Evolutionary conservation across 208 protist species (phyloP).

Genomic region (Angomonas deanei): DNA sequence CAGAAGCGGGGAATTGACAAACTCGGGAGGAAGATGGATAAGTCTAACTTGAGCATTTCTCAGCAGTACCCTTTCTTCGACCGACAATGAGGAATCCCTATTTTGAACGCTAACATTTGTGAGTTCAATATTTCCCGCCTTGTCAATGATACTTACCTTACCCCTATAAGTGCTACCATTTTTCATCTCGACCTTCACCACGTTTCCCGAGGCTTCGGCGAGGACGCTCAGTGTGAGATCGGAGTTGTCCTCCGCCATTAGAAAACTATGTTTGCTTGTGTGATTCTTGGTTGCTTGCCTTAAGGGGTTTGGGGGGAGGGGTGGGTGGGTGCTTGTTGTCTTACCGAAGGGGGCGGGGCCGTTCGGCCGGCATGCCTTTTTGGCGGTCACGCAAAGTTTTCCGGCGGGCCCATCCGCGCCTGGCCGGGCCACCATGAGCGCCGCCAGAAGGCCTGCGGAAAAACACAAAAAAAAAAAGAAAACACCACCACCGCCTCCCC

Average conservation of each 20-base stretch:
- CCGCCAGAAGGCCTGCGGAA: no score
- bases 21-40: slow-evolving; percentile 51
- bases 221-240: slow-evolving; percentile 39
- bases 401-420: no score
- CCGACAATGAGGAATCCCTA: slow-evolving; percentile 45
- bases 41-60: slow-evolving; percentile 37
- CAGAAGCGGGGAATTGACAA: slow-evolving; percentile 46
- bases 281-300: no score
- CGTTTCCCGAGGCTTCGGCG: slow-evolving; percentile 28
- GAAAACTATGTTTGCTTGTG: no score
- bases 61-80: slow-evolving; percentile 47
- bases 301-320: no score
- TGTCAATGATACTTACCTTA: slow-evolving; percentile 37
- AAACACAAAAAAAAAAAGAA: background rate
- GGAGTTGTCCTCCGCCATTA: no score
- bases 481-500: background rate
- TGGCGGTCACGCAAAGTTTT: no score
- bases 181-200: slow-evolving; percentile 54
- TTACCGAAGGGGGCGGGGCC: no score
- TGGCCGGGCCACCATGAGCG: no score
- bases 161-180: slow-evolving; percentile 43
- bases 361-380: no score
- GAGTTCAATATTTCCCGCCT: slow-evolving; percentile 54
- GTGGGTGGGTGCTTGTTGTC: no score
- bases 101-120: slow-evolving; percentile 40